phyloP scores from a whole-genome alignment of 805 yeast genomes.

The Metschnikowia proteae region DNA sequence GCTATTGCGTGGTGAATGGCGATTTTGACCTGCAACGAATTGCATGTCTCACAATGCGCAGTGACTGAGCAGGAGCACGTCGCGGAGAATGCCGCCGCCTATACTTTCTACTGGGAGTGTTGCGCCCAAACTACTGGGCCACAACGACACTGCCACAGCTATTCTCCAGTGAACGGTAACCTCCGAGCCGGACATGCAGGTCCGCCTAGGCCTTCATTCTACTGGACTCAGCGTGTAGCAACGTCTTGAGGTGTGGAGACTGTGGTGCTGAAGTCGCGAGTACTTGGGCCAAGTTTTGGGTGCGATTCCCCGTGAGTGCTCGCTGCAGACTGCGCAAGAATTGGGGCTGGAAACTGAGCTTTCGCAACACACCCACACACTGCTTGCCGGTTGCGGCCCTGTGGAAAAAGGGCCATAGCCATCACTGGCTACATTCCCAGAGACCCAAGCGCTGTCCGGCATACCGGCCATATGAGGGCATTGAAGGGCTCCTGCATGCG shows the following conservation, averaged over 20 bases:
- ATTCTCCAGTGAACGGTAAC: too few relatives aligned
- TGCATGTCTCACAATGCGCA: background rate
- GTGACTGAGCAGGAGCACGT: background rate
- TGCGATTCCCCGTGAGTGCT: background rate
- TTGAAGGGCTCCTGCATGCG: too few relatives aligned
- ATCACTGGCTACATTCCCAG: too few relatives aligned
- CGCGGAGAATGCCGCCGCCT: background rate
- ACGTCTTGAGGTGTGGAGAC: too few relatives aligned
- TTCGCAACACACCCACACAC: background rate
- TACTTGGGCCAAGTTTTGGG: background rate
- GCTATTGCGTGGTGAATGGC: background rate
- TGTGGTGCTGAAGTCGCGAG: background rate
- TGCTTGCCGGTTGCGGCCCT: background rate
- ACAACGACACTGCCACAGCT: background rate
- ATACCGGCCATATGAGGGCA: too few relatives aligned
- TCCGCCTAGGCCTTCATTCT: too few relatives aligned
- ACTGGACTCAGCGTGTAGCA: too few relatives aligned
- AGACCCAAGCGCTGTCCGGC: too few relatives aligned
- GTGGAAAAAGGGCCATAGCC: background rate
- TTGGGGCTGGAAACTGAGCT: too few relatives aligned
- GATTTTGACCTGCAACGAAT: background rate
- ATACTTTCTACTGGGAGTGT: background rate
- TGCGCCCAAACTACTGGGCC: background rate
- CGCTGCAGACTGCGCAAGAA: background rate
- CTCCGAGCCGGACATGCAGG: too few relatives aligned